Percentiles rank a stretch among this genome's conserved stretches.
phyloP scores from a whole-genome alignment of 2,329 filamentous ascomycete species.

The Botrytis byssoidea region DNA sequence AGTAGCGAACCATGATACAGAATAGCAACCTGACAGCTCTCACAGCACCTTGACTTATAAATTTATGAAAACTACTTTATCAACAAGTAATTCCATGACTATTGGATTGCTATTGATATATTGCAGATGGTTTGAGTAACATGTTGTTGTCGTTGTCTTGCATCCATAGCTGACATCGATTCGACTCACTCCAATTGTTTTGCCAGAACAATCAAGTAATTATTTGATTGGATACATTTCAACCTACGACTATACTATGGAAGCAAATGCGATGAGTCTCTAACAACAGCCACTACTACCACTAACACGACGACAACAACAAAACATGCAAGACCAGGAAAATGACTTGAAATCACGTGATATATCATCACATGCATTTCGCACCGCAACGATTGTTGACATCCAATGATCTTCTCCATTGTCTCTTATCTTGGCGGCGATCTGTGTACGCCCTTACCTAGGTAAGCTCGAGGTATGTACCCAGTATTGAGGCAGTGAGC shows the following conservation, averaged over 20 bases:
- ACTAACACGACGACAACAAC: background rate
- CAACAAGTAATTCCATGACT: background rate
- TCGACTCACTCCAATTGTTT: background rate
- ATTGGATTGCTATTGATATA: background rate
- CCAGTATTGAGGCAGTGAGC: background rate
- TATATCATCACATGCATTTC: background rate
- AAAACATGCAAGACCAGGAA: background rate
- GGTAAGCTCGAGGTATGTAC: background rate
- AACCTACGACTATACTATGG: background rate
- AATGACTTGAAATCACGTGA: background rate
- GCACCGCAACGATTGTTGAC: accelerated
- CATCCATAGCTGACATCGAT: background rate
- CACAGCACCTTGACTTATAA: too few species aligned
- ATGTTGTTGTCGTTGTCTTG: background rate
- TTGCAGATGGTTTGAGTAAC: background rate
- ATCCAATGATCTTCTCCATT: background rate
- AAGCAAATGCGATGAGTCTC: background rate
- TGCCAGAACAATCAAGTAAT: background rate
- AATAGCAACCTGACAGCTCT: background rate
- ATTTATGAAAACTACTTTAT: too few species aligned
- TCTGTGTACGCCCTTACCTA: background rate
- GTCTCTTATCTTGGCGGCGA: background rate
- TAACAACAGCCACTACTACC: background rate
- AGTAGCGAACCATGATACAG: background rate
- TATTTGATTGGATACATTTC: background rate